These are phyloP conservation scores for Botryotinia convoluta DNA, from an alignment of 2,329 filamentous ascomycete species.

Conservation along the genomic window DNA sequence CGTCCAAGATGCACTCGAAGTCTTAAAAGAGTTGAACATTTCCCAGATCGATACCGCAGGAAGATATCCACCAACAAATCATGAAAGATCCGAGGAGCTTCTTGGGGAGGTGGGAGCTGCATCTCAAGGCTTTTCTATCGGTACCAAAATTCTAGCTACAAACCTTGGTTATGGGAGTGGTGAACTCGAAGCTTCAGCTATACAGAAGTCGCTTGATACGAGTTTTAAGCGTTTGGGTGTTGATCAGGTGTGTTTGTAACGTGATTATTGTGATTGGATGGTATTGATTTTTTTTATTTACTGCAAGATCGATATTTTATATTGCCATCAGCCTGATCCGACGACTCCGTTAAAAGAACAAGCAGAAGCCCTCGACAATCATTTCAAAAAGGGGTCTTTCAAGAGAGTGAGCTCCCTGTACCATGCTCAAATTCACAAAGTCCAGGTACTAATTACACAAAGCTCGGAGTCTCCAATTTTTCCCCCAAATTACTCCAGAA, in stretches of 20 bases:
- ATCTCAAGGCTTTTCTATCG: conserved; percentile 18
- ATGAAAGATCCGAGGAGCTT: conserved; percentile 18
- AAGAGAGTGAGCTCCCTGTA: conserved; percentile 17
- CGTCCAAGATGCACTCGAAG: conserved; percentile 6
- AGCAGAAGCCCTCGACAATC: conserved; percentile 28
- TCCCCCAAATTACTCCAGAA: neutral
- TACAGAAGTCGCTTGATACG: neutral
- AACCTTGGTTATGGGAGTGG: neutral
- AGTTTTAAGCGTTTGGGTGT: conserved; percentile 8
- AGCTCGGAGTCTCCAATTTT: conserved; percentile 24
- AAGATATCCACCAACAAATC: conserved; percentile 19
- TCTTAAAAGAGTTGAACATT: conserved; percentile 16
- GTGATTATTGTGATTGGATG: neutral
- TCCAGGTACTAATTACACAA: neutral
- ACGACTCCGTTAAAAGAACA: conserved; percentile 29
- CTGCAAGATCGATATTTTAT: neutral
- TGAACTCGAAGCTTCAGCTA: conserved; percentile 3
- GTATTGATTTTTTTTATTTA: neutral
- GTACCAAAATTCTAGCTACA: conserved; percentile 20
- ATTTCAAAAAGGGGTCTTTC: conserved; percentile 36
- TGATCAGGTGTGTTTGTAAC: neutral
- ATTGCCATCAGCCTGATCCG: conserved; percentile 26
- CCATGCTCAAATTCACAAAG: no score
- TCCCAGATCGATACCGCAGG: conserved; percentile 21
- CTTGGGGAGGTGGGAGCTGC: conserved; percentile 17